Evolutionary conservation across 164 flowering plant genomes (phyloP).

Genomic region (Paratinospora sagittata): DNA sequence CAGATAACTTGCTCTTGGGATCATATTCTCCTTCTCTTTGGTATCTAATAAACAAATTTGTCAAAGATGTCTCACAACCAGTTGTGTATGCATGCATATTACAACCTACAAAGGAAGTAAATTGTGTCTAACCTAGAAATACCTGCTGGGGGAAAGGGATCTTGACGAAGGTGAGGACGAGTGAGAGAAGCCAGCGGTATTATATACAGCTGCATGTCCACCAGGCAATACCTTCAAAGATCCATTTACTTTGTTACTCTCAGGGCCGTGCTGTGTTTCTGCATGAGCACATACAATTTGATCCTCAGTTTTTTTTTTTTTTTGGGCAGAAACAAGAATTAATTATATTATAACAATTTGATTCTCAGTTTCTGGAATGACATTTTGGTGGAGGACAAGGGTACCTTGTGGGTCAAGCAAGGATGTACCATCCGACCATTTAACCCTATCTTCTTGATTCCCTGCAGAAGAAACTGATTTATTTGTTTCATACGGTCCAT

Average conservation of each 20-base stretch:
- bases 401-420: constrained; percentile 27
- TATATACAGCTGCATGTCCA: constrained; percentile 32
- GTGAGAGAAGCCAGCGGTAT: constrained; percentile 43
- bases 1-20: constrained; percentile 34
- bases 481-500: constrained; percentile 24
- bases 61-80: neutral
- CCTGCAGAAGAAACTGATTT: constrained; percentile 23
- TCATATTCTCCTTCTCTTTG: constrained; percentile 51
- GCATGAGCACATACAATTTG: constrained; percentile 21
- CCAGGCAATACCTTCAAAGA: constrained; percentile 31
- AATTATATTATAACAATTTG: no score
- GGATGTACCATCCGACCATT: constrained; percentile 23
- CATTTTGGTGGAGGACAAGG: constrained; percentile 29
- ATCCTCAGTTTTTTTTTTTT: no score
- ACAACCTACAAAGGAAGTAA: neutral
- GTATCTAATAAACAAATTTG: constrained; percentile 33
- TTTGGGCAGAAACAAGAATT: no score
- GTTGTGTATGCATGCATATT: neutral
- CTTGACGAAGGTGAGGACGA: constrained; percentile 53
- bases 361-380: constrained; percentile 19
- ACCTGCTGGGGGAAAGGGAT: constrained; percentile 61
- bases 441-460: constrained; percentile 31
- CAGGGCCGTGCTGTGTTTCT: constrained; percentile 30
- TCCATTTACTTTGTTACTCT: constrained; percentile 40
- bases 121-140: constrained; percentile 2